These are phyloP conservation scores for Millerago galiae DNA, from an alignment of 805 yeast genomes.

Conservation along the genomic window DNA sequence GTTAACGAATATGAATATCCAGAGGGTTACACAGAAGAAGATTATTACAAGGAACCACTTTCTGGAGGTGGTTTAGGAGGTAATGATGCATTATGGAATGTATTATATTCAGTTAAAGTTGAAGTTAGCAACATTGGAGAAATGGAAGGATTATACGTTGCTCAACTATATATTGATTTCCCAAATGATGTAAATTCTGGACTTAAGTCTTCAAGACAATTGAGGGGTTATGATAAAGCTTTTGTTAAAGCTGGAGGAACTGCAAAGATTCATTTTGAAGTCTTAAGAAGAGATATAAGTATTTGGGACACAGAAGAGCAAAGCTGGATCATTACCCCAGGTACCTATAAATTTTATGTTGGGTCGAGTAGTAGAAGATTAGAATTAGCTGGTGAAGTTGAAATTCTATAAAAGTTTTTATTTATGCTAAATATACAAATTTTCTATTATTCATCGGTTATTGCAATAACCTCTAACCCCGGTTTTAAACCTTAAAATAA, in stretches of 20 bases:
- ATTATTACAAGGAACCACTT: slow-evolving; percentile 23
- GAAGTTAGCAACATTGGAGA: slow-evolving; percentile 43
- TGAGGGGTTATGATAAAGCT: slow-evolving; percentile 54
- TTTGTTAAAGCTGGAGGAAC: slow-evolving; percentile 36
- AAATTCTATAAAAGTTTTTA: slow-evolving; percentile 12
- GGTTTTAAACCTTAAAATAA: too few species aligned
- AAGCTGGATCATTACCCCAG: slow-evolving; percentile 54
- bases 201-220: slow-evolving; percentile 44
- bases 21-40: slow-evolving; percentile 29
- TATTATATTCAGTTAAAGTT: slow-evolving; percentile 38
- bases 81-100: slow-evolving; percentile 54
- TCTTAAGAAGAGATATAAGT: slow-evolving; percentile 47
- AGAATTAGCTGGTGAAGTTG: slow-evolving; percentile 36
- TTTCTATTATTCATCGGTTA: background rate
- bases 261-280: slow-evolving; percentile 33
- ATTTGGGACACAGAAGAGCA: slow-evolving; percentile 50
- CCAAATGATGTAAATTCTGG: slow-evolving; percentile 29
- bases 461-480: background rate
- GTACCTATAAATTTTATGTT: slow-evolving; percentile 45
- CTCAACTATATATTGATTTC: slow-evolving; percentile 47
- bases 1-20: slow-evolving; percentile 30
- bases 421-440: background rate
- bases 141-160: slow-evolving; percentile 40
- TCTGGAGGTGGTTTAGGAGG: slow-evolving; percentile 52
- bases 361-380: slow-evolving; percentile 43